Evolutionary conservation across 2,329 filamentous ascomycete species (phyloP).

Genomic region (Penicillium sp.): DNA sequence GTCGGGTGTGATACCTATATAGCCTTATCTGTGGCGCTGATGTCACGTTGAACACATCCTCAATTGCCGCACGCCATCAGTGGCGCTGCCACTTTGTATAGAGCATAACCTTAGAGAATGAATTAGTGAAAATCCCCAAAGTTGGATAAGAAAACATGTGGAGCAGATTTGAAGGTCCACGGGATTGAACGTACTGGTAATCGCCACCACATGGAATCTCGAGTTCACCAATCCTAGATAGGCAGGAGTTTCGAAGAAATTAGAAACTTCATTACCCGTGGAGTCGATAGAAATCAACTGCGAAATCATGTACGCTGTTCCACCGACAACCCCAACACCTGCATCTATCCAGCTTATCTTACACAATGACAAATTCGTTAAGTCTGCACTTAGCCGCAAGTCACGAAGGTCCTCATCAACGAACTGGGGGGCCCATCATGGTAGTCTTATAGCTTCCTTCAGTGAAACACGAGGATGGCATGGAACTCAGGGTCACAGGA

Average conservation of each 20-base stretch:
- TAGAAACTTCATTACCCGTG: background rate
- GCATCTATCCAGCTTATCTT: background rate
- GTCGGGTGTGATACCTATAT: slow-evolving; percentile 9
- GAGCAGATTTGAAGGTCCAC: background rate
- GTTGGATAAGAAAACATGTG: background rate
- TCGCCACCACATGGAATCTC: background rate
- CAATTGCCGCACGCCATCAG: slow-evolving; percentile 17
- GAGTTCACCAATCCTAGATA: background rate
- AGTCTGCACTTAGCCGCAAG: background rate
- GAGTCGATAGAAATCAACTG: background rate
- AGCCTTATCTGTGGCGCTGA: slow-evolving; percentile 15
- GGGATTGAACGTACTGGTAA: background rate
- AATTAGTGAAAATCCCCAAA: background rate
- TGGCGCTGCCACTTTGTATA: slow-evolving; percentile 18
- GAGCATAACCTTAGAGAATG: background rate
- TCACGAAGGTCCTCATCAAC: background rate
- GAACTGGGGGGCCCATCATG: background rate
- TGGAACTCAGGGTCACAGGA: background rate
- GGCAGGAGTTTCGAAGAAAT: background rate
- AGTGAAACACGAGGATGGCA: background rate
- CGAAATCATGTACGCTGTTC: background rate
- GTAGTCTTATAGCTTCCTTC: background rate
- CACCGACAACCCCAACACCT: background rate
- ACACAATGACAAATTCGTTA: background rate
- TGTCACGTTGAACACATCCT: slow-evolving; percentile 28